Percentiles rank a stretch among this genome's conserved stretches.
These are phyloP conservation scores for Aspergillus leporis DNA, from an alignment of 495 filamentous ascomycete species.

Conservation along the genomic window DNA sequence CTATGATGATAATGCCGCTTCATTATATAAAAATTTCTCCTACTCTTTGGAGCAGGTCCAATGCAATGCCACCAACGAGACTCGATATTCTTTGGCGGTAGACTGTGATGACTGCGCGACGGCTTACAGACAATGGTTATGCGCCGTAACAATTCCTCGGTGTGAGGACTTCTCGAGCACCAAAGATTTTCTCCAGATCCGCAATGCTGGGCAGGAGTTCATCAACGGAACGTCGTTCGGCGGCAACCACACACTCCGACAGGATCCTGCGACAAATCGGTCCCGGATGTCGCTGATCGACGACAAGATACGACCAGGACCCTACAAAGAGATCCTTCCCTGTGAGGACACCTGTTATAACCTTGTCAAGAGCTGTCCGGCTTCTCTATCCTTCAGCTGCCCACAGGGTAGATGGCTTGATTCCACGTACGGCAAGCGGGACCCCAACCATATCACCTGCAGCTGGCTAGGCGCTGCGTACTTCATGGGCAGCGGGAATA, in stretches of 20 bases:
- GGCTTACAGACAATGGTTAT: conserved; percentile 93
- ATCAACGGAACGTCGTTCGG: conserved; percentile 62
- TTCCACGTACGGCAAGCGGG: conserved; percentile 62
- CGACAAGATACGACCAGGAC: conserved; percentile 68
- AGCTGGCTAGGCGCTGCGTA: conserved; percentile 60
- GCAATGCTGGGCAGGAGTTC: conserved; percentile 68
- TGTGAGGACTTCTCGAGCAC: conserved; percentile 76
- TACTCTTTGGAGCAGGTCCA: conserved; percentile 81
- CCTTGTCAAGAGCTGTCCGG: conserved; percentile 80
- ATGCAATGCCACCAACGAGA: conserved; percentile 70
- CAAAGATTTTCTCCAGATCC: conserved; percentile 58
- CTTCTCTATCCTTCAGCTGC: conserved; percentile 75
- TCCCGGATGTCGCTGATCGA: conserved; percentile 77
- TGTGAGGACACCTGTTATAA: conserved; percentile 82
- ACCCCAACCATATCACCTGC: conserved; percentile 49
- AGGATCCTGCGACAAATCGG: conserved; percentile 36
- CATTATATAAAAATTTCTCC: conserved; percentile 70
- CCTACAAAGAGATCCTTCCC: conserved; percentile 90
- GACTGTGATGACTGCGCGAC: conserved; percentile 71
- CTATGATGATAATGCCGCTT: conserved; percentile 66
- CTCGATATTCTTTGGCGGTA: conserved; percentile 77
- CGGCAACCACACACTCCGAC: conserved; percentile 32
- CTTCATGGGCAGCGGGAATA: conserved; percentile 38
- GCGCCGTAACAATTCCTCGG: conserved; percentile 85
- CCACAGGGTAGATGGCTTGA: conserved; percentile 61